Base-by-base conservation (phyloP, 225 moss, liverwort and hornwort genomes). In the Physcomitrellopsis africana region DNA sequence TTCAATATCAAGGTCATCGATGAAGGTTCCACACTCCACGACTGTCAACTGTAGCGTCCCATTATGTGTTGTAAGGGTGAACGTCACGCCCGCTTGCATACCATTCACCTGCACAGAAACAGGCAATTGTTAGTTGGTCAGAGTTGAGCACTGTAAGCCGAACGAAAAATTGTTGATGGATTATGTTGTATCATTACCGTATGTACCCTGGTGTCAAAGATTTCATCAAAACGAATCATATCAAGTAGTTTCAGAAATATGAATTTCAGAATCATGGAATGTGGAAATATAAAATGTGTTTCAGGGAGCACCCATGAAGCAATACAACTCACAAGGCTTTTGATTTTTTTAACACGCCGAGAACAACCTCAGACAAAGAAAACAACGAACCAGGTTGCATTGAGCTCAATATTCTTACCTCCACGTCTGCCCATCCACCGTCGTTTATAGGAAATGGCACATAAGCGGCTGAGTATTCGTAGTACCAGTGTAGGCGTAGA, bases 371-470 rank as follows among this genome's bases (percentile, higher is more conserved):
- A 23, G 13, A 10, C 27, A 67, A 49, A 17, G n/a, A 1, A 29
- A 67, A 26, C 15, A 56, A 46, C 24, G 2, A 10, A 2, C 29
- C 42, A 57, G 44, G 15, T 14, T 57, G 42, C 7, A 15, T 15
- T 1, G 49, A 51, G 32, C 14, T 7, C 23, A 13, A 12, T 0
- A 61, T 10, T 47, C 64, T 52, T 45, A 93, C 95, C 95, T 82
- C 63, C 12, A 93, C 86, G 62, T 92, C 76, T 0, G 96, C 96
- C 87, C 83, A 79, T 63, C 97, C 97, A 41, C 84, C 83, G 61
- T 97, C 97, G 49, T 79, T 84, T 45, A 97, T 46, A 53, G 94
- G 97, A 24, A 80, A 97, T 0, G 97, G 97, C 27, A 97, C 73
- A 77, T 94, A 97, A 56, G 74, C 66, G 56, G 92, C 91, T 4